These are phyloP conservation scores for Wickerhamiella cacticola DNA, from an alignment of 805 yeast genomes.

Conservation along the genomic window DNA sequence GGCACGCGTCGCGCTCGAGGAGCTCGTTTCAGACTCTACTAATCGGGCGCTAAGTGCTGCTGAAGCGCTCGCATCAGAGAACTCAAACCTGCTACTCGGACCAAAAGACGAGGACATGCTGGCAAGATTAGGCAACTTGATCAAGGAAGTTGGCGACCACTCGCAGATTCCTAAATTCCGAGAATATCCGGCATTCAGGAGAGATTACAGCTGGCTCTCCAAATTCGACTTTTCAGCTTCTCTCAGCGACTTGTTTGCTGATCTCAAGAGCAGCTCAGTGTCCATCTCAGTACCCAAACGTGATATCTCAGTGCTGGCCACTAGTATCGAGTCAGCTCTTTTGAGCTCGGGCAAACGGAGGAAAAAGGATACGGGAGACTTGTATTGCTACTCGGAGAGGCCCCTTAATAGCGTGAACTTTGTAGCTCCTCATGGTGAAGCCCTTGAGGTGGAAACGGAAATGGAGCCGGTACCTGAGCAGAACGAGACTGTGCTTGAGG, in stretches of 20 bases:
- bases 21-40: constrained; percentile 16
- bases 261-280: neutral
- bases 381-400: neutral
- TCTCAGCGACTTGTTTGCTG: neutral
- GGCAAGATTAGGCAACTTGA: constrained; percentile 14
- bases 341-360: neutral
- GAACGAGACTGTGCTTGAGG: neutral
- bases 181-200: neutral
- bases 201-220: constrained; percentile 5
- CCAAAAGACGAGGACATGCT: constrained; percentile 17
- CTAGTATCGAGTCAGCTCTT: constrained; percentile 10
- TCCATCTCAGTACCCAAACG: constrained; percentile 6
- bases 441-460: neutral
- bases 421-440: constrained; percentile 13
- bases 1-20: constrained; percentile 20
- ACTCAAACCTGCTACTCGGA: constrained; percentile 12
- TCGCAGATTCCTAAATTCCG: constrained; percentile 12
- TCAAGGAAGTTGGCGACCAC: neutral
- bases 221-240: neutral
- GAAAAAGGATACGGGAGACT: constrained; percentile 2
- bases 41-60: constrained; percentile 17
- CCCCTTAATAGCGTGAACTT: constrained; percentile 11
- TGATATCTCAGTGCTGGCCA: constrained; percentile 8
- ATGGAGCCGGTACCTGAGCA: too few species aligned
- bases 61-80: constrained; percentile 9